Base-by-base conservation (phyloP, 2,329 filamentous ascomycete species). In the Cladophialophora chaetospira region DNA sequence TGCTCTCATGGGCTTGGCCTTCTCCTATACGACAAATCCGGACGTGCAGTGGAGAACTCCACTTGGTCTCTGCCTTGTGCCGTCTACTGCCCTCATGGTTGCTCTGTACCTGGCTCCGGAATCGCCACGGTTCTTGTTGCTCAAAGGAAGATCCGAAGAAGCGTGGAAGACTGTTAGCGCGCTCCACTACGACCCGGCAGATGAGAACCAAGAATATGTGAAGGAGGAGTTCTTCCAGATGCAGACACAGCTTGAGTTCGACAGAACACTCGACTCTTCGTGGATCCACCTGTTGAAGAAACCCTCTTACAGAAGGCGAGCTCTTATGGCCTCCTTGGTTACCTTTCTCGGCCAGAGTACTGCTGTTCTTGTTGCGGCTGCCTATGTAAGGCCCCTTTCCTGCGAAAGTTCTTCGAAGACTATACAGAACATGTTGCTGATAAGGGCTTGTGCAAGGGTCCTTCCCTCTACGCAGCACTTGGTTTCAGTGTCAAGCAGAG, bases 391-490 rank as follows among this genome's bases (percentile, higher is more conserved):
- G 28, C 28, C 28, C n/a, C 5, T 44, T 26, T 5, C 46, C n/a
- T 25, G 9, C 4, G 1, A 6, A n/a, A 5, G n/a, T 1, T 11
- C n/a, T 6, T 29, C 19, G 6, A 15, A 38, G 8, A 42, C n/a
- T n/a, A n/a, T 15, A 11, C 25, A 5, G n/a, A 25, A 29, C 25
- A 3, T n/a, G n/a, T n/a, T n/a, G n/a, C n/a, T n/a, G n/a, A n/a
- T n/a, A n/a, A n/a, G 29, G 29, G 4, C 23, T 38, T 11, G 21
- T 15, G 72, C 57, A 75, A 77, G 40, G 72, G 73, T 3, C 68
- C 73, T 0, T 68, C 72, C 0, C 73, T 80, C 33, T 79, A 79
- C 62, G 64, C 67, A 9, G 69, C 73, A 1, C 70, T 79, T 0
- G 77, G 76, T 3, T 74, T 81, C 38, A 66, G 68, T 1, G 75